A percentile compares a stretch with the other conserved stretches of the same genome.
Conservation (phyloP, 1,284 basidiomycete genomes). For the Fomitiporia mediterranea region DNA sequence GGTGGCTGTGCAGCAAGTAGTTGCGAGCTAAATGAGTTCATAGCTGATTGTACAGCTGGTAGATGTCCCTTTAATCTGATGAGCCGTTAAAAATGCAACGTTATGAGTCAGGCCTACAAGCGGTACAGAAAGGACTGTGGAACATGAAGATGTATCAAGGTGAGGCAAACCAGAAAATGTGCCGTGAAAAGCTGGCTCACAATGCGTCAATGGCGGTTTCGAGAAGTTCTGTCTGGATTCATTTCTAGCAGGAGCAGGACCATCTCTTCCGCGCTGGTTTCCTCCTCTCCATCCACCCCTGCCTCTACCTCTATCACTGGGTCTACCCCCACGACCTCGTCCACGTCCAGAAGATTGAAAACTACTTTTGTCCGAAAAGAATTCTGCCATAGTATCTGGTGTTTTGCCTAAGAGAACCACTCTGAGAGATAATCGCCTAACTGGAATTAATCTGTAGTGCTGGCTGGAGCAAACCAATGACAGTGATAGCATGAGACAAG, state of each 20-base stretch:
- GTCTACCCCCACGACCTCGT: too few species aligned
- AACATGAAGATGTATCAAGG: not conserved
- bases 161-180: not conserved
- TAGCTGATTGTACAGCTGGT: conserved; percentile 34
- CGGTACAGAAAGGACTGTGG: conserved; percentile 17
- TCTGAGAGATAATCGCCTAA: too few species aligned
- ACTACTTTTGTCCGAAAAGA: too few species aligned
- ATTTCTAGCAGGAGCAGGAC: not conserved
- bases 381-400: too few species aligned
- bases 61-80: conserved; percentile 45
- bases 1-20: conserved; percentile 34
- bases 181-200: not conserved
- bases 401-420: too few species aligned
- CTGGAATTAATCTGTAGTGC: too few species aligned
- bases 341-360: too few species aligned
- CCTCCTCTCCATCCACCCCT: not conserved
- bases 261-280: not conserved
- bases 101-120: not conserved
- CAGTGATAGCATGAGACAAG: too few species aligned
- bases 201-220: conserved; percentile 5
- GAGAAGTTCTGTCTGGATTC: not conserved
- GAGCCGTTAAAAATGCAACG: not conserved
- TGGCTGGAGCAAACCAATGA: too few species aligned
- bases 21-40: conserved; percentile 43
- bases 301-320: not conserved